These are phyloP conservation scores for Podila verticillata DNA, from an alignment of 192 early-diverging fungal genomes.

Conservation along the genomic window DNA sequence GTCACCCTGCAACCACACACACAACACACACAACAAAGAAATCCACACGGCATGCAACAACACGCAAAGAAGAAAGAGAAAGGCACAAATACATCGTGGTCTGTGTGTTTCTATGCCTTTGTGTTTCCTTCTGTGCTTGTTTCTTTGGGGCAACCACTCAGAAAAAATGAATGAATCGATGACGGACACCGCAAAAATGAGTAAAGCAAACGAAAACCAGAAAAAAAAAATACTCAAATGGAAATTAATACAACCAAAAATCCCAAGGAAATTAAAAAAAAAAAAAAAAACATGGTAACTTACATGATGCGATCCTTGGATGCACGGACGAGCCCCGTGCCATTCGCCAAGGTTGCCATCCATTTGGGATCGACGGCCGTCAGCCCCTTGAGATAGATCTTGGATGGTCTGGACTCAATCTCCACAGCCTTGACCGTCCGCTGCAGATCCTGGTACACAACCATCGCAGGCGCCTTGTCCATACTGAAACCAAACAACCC, in stretches of 20 bases:
- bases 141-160: too few relatives aligned
- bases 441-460: constrained; percentile 79
- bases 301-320: constrained; percentile 53
- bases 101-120: too few relatives aligned
- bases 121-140: too few relatives aligned
- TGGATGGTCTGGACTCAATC: constrained; percentile 40
- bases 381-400: constrained; percentile 61
- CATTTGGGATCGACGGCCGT: constrained; percentile 82
- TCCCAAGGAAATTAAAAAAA: not conserved
- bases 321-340: constrained; percentile 49
- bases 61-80: too few relatives aligned
- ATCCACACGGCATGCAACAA: not conserved
- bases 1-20: constrained; percentile 77
- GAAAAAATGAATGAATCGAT: too few relatives aligned
- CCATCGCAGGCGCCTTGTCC: constrained; percentile 70
- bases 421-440: constrained; percentile 59
- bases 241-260: not conserved
- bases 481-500: constrained; percentile 62
- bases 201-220: too few relatives aligned
- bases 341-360: constrained; percentile 80
- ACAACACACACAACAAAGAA: constrained; percentile 55
- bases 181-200: too few relatives aligned
- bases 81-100: too few relatives aligned
- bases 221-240: not conserved
- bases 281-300: too few relatives aligned